These are phyloP conservation scores for Hortiboletus rubellus DNA, from an alignment of 1,284 basidiomycete genomes.

Conservation along the genomic window DNA sequence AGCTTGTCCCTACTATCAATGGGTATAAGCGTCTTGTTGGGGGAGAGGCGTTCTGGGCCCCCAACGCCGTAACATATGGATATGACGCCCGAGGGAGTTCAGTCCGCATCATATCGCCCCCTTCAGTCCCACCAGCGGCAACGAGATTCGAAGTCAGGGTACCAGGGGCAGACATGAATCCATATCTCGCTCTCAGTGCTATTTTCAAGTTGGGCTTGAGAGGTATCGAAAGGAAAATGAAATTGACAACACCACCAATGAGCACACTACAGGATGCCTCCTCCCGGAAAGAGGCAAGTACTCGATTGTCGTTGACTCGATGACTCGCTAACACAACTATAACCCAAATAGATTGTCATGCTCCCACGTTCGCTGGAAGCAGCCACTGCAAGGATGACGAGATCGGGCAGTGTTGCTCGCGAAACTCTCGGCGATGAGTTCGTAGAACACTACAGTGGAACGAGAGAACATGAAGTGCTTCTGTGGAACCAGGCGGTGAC, in stretches of 20 bases:
- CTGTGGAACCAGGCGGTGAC: slow-evolving; percentile 90
- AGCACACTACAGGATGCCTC: slow-evolving; percentile 40
- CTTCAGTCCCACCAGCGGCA: slow-evolving; percentile 74
- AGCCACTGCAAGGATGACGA: slow-evolving; percentile 82
- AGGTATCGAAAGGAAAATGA: slow-evolving; percentile 79
- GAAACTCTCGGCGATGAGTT: slow-evolving; percentile 87
- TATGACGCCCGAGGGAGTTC: slow-evolving; percentile 94
- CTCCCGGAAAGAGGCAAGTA: slow-evolving; percentile 37
- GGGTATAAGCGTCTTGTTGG: slow-evolving; percentile 97
- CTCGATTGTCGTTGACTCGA: neutral
- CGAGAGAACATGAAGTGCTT: slow-evolving; percentile 85
- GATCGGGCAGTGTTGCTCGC: slow-evolving; percentile 74
- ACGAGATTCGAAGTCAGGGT: slow-evolving; percentile 91
- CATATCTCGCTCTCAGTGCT: slow-evolving; percentile 84
- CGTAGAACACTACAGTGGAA: slow-evolving; percentile 92
- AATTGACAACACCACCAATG: slow-evolving; percentile 74
- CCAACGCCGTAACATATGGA: slow-evolving; percentile 90
- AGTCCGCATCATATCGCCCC: slow-evolving; percentile 89
- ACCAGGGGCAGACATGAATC: slow-evolving; percentile 97
- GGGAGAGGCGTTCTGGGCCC: slow-evolving; percentile 95
- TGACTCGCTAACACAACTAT: neutral
- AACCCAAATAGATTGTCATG: slow-evolving; percentile 56
- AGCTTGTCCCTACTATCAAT: slow-evolving; percentile 93
- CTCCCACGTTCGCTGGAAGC: slow-evolving; percentile 76
- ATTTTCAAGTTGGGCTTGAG: slow-evolving; percentile 86